Percentiles rank a stretch among this genome's conserved stretches.
Conservation (phyloP, 192 early-diverging fungal species). For the Dimargaris xerosporica region DNA sequence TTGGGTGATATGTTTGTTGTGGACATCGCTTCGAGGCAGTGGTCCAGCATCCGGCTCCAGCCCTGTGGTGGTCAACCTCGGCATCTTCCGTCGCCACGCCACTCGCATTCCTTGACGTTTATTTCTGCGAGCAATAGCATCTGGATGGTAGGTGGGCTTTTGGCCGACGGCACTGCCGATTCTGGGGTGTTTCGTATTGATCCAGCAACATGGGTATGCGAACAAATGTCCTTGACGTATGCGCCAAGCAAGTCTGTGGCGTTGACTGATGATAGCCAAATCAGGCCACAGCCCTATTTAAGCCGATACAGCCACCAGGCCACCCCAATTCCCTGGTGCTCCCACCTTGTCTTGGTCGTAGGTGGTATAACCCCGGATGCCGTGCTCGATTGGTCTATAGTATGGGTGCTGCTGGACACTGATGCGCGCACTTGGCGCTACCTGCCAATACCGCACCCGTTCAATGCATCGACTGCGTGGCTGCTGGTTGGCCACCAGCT, state of each 20-base stretch:
- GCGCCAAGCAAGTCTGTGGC: neutral
- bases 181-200: neutral
- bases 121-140: neutral
- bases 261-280: neutral
- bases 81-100: neutral
- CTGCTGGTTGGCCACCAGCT: neutral
- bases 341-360: neutral
- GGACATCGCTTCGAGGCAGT: neutral
- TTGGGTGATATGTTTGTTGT: neutral
- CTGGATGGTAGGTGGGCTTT: slow-evolving; percentile 1
- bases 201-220: neutral
- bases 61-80: neutral
- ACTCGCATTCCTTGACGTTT: slow-evolving; percentile 1
- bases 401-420: neutral
- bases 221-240: neutral
- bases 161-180: neutral
- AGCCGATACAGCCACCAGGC: slow-evolving; percentile 1
- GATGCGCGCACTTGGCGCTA: neutral
- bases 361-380: slow-evolving; percentile 6
- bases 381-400: neutral
- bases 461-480: neutral
- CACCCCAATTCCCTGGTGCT: neutral
- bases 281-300: neutral
- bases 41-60: neutral
- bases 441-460: neutral